Conservation (phyloP, 2,329 filamentous ascomycete species). For the Acrocalymma vagum region DNA sequence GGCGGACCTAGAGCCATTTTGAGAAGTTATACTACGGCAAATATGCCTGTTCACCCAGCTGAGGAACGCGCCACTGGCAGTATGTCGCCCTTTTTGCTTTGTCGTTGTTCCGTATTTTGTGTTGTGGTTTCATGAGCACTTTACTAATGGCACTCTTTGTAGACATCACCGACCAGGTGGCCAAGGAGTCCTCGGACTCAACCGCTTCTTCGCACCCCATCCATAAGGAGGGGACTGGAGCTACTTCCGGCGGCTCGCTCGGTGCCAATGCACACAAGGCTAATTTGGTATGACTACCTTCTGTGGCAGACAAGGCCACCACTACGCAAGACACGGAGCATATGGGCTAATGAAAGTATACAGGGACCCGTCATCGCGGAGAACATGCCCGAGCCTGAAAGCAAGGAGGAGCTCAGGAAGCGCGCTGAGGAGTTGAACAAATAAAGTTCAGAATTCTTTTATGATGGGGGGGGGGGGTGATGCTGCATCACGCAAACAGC, state of each 20-base stretch:
- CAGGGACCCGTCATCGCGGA: constrained; percentile 56
- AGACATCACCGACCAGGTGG: constrained; percentile 56
- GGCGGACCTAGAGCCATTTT: too few species aligned
- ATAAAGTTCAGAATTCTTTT: constrained; percentile 37
- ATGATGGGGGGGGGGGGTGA: too few species aligned
- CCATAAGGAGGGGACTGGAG: constrained; percentile 44
- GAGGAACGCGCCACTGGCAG: constrained; percentile 51
- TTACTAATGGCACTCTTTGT: constrained; percentile 1
- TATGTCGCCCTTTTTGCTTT: constrained; percentile 31
- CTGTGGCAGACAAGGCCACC: constrained; percentile 11
- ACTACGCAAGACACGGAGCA: constrained; percentile 5
- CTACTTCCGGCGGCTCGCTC: constrained; percentile 44
- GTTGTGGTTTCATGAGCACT: too few species aligned
- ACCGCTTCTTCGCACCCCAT: constrained; percentile 46
- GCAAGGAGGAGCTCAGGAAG: constrained; percentile 60
- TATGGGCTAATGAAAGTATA: constrained; percentile 12
- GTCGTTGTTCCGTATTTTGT: neutral
- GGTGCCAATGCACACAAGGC: constrained; percentile 51
- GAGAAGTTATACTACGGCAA: constrained; percentile 31
- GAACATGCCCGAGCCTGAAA: constrained; percentile 54
- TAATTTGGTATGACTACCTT: constrained; percentile 50
- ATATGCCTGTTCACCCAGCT: constrained; percentile 53
- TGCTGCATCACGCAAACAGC: too few species aligned
- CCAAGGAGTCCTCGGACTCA: constrained; percentile 54
- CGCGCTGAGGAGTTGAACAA: constrained; percentile 61